Evolutionary conservation across 192 early-diverging fungal species (phyloP).

Genomic region (Coemansia sp.): DNA sequence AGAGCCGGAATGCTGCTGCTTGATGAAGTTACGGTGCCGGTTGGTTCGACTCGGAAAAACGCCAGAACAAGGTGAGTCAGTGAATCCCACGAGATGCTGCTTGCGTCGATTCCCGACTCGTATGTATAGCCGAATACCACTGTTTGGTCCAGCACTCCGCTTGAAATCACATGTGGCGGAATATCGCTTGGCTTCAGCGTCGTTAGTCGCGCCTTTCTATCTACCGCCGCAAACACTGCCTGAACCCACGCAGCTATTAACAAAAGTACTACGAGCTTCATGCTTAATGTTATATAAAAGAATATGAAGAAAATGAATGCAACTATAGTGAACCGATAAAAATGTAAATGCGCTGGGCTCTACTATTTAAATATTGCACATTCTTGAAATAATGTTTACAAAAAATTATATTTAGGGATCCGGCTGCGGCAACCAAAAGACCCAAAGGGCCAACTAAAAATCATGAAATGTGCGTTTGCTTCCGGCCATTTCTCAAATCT

Average conservation of each 20-base stretch:
- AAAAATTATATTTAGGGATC: background rate
- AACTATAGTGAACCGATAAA: background rate
- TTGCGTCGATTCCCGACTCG: slow-evolving; percentile 19
- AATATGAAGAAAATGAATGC: background rate
- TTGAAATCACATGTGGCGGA: slow-evolving; percentile 21
- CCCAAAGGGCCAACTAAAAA: background rate
- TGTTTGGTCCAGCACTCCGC: slow-evolving; percentile 29
- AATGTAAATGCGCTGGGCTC: background rate
- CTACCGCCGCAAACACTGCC: background rate
- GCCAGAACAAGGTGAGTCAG: slow-evolving; percentile 65
- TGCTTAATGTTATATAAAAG: background rate
- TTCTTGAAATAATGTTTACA: slow-evolving; percentile 2
- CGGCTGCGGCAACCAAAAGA: background rate
- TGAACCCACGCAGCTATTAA: background rate
- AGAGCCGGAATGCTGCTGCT: slow-evolving; percentile 15
- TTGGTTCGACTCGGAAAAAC: slow-evolving; percentile 46
- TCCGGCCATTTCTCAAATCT: background rate
- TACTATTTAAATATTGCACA: background rate
- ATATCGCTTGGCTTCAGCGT: slow-evolving; percentile 18
- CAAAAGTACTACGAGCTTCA: background rate
- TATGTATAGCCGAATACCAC: slow-evolving; percentile 48
- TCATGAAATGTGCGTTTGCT: background rate
- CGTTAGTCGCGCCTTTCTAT: background rate
- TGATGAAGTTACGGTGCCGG: slow-evolving; percentile 15
- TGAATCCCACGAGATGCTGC: slow-evolving; percentile 52